A percentile compares a stretch with the other conserved stretches of the same genome.
phyloP scores from a whole-genome alignment of 805 yeast species.

The Saccharomyces jurei region DNA sequence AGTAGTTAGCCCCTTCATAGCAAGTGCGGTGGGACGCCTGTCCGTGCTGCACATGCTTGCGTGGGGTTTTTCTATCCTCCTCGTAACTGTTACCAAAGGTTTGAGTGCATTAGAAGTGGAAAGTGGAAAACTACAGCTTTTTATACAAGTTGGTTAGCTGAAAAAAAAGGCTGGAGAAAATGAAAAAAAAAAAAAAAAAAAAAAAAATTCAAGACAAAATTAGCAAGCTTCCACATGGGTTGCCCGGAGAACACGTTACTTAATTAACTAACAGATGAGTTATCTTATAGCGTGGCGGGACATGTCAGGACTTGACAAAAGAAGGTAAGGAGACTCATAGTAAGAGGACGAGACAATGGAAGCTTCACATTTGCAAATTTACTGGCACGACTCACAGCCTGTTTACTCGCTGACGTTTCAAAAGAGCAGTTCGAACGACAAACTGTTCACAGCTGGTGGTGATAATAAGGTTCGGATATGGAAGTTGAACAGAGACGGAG shows the following conservation, averaged over 20 bases:
- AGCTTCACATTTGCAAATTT: slow-evolving; percentile 28
- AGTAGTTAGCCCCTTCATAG: background rate
- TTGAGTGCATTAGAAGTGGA: background rate
- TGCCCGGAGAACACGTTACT: background rate
- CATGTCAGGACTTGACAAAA: background rate
- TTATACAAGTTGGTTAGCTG: background rate
- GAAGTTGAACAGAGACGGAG: slow-evolving; percentile 25
- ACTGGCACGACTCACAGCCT: slow-evolving; percentile 56
- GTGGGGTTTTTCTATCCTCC: background rate
- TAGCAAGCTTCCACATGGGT: background rate
- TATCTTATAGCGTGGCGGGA: background rate
- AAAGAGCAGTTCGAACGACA: slow-evolving; percentile 30
- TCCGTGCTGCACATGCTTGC: background rate
- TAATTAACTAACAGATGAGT: background rate
- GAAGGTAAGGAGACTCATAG: background rate
- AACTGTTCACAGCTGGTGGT: slow-evolving; percentile 89
- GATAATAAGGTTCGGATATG: slow-evolving; percentile 78
- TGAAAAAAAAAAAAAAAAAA: background rate
- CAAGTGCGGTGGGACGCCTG: background rate
- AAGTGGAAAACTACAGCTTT: background rate
- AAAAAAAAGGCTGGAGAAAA: too few relatives aligned
- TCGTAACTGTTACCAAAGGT: background rate
- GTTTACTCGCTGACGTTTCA: slow-evolving; percentile 64
- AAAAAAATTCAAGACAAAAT: background rate
- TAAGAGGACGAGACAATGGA: slow-evolving; percentile 1